These are phyloP conservation scores for Aquilaria agallochum DNA, from an alignment of 441 rosid genomes.

Conservation along the genomic window DNA sequence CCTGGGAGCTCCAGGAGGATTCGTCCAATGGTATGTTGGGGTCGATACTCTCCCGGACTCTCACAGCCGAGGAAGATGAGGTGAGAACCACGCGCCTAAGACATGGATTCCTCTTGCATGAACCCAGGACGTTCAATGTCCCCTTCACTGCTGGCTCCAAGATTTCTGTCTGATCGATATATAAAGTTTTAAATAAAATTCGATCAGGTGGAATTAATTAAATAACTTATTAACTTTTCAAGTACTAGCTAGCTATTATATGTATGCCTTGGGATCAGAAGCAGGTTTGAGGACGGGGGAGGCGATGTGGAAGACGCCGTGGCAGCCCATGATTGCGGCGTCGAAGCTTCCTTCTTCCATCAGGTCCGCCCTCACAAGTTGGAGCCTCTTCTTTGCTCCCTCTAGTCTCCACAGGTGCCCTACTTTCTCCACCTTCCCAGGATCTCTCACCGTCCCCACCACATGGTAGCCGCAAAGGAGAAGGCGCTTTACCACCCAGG, in stretches of 20 bases:
- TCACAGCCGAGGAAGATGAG: slow-evolving; percentile 76
- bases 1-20: slow-evolving; percentile 78
- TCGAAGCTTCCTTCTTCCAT: slow-evolving; percentile 83
- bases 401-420: slow-evolving; percentile 67
- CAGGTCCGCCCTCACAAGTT: slow-evolving; percentile 64
- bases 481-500: slow-evolving; percentile 84
- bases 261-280: slow-evolving; percentile 68
- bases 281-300: slow-evolving; percentile 76
- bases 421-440: slow-evolving; percentile 68
- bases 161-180: slow-evolving; percentile 52
- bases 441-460: slow-evolving; percentile 79
- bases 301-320: slow-evolving; percentile 91
- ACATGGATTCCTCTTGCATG: slow-evolving; percentile 58
- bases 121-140: slow-evolving; percentile 72
- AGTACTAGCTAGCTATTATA: not conserved
- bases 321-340: slow-evolving; percentile 63
- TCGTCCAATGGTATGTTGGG: slow-evolving; percentile 59
- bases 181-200: not conserved
- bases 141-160: slow-evolving; percentile 78
- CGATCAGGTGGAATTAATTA: no score
- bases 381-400: slow-evolving; percentile 82
- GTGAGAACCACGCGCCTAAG: slow-evolving; percentile 78
- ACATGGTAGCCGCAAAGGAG: slow-evolving; percentile 72
- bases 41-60: slow-evolving; percentile 65
- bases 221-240: no score